A percentile compares a stretch with the other conserved stretches of the same genome.
These are phyloP conservation scores for Cryptosporidium meleagridis DNA, from an alignment of 169 alveolate species.

Conservation along the genomic window DNA sequence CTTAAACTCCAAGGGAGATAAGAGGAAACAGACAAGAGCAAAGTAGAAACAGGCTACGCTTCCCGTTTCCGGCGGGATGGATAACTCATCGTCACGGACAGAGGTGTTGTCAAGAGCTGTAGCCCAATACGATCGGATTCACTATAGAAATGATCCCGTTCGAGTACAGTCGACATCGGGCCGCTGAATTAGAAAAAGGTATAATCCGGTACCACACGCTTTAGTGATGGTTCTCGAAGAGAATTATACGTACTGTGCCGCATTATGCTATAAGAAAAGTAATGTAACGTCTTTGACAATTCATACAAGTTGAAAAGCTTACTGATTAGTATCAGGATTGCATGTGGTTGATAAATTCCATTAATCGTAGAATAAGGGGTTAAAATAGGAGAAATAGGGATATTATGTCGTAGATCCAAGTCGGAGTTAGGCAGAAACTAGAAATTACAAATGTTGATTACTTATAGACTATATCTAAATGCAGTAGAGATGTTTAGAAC, in stretches of 20 bases:
- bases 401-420: neutral
- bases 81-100: constrained; percentile 86
- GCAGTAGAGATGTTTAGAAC: neutral
- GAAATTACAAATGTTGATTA: neutral
- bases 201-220: constrained; percentile 5
- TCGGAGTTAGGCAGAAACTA: neutral
- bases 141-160: constrained; percentile 88
- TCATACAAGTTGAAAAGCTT: neutral
- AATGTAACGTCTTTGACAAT: neutral
- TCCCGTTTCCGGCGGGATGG: constrained; percentile 84
- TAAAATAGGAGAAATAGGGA: neutral
- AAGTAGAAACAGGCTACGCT: constrained; percentile 46
- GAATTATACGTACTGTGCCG: neutral
- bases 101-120: constrained; percentile 86
- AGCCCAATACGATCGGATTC: constrained; percentile 83
- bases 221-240: constrained; percentile 40
- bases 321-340: neutral
- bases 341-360: neutral
- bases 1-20: neutral
- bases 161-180: constrained; percentile 85
- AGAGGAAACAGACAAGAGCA: constrained; percentile 6
- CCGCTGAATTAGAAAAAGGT: neutral
- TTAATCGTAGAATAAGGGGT: neutral
- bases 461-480: constrained; percentile 34
- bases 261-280: neutral